A percentile compares a stretch with the other conserved stretches of the same genome.
These are phyloP conservation scores for Scortechinia acanthostroma DNA, from an alignment of 2,329 filamentous ascomycete genomes.

Conservation along the genomic window DNA sequence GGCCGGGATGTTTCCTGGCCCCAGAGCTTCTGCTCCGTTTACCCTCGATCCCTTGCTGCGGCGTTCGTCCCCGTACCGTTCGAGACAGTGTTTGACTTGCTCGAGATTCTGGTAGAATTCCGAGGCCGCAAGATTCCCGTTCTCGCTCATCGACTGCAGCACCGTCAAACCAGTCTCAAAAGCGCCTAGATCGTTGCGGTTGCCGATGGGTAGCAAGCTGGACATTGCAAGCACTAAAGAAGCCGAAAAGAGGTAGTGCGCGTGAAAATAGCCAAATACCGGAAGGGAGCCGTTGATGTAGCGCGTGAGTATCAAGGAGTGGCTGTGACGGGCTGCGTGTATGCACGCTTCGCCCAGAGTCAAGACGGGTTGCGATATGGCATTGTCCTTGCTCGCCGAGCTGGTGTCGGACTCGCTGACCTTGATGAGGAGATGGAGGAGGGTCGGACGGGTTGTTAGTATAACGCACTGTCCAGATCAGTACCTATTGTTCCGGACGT, in stretches of 20 bases:
- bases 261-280: slow-evolving; percentile 16
- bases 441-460: slow-evolving; percentile 20
- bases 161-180: slow-evolving; percentile 8
- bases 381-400: background rate
- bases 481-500: background rate
- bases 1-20: background rate
- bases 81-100: background rate
- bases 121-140: slow-evolving; percentile 17
- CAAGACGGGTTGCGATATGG: slow-evolving; percentile 15
- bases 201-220: slow-evolving; percentile 11
- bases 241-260: slow-evolving; percentile 15
- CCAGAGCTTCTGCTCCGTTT: background rate
- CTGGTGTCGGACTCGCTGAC: slow-evolving; percentile 8
- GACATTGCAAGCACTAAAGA: slow-evolving; percentile 13
- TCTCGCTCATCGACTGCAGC: slow-evolving; percentile 23
- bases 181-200: slow-evolving; percentile 11
- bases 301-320: slow-evolving; percentile 12
- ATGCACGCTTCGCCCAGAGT: slow-evolving; percentile 18
- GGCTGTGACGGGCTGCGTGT: slow-evolving; percentile 12
- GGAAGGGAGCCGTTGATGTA: slow-evolving; percentile 14
- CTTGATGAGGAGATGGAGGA: slow-evolving; percentile 20
- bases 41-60: background rate
- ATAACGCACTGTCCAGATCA: slow-evolving; percentile 16
- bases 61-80: background rate
- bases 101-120: slow-evolving; percentile 16